Percentiles rank a stretch among this genome's conserved stretches.
phyloP scores from a whole-genome alignment of 805 yeast species.

The Kregervanrija pseudodelftensis region DNA sequence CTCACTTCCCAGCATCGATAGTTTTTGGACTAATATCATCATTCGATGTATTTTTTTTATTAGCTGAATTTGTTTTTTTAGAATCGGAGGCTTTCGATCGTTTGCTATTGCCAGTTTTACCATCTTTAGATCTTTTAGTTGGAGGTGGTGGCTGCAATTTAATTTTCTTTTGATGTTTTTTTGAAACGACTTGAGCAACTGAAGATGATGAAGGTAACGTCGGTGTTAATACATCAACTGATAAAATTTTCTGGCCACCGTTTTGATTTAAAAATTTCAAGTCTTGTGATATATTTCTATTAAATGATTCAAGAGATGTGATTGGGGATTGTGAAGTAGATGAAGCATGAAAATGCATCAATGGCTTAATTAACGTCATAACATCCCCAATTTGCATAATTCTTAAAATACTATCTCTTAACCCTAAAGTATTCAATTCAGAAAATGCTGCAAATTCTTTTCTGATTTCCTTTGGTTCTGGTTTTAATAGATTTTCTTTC shows the following conservation, averaged over 20 bases:
- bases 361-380: slow-evolving; percentile 61
- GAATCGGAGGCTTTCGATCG: not conserved
- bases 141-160: slow-evolving; percentile 6
- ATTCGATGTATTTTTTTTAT: no score
- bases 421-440: slow-evolving; percentile 49
- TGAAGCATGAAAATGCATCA: slow-evolving; percentile 43
- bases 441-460: slow-evolving; percentile 30
- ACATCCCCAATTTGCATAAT: slow-evolving; percentile 71
- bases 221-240: not conserved
- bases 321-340: slow-evolving; percentile 39
- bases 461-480: not conserved
- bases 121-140: not conserved
- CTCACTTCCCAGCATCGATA: no score
- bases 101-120: not conserved
- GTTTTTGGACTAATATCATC: no score
- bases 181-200: slow-evolving; percentile 1
- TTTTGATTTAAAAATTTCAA: slow-evolving; percentile 4
- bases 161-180: slow-evolving; percentile 2
- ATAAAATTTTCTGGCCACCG: no score
- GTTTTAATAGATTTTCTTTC: slow-evolving; percentile 21
- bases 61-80: no score
- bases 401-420: slow-evolving; percentile 60
- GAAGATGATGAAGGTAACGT: not conserved
- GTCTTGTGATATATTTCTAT: slow-evolving; percentile 17
- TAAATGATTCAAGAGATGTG: slow-evolving; percentile 51